Base-by-base conservation (phyloP, 1,284 basidiomycete genomes). In the Rhodotorula sp. region DNA sequence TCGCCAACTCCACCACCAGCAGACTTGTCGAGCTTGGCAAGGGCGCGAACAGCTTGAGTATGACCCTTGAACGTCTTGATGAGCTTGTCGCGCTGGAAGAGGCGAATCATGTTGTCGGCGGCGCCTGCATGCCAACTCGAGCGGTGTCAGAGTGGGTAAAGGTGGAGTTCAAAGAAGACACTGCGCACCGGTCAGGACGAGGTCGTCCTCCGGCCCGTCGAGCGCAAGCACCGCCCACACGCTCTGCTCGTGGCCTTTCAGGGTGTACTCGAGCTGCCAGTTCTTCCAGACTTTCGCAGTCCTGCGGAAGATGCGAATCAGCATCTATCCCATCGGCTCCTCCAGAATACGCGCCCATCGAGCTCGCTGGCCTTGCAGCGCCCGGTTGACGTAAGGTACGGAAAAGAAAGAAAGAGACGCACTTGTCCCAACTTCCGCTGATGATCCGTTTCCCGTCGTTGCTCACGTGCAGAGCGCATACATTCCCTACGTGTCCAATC, bases 351-450 rank as follows among this genome's bases (percentile, higher is more conserved):
- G 37, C 37, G 37, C 37, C 37, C 37, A 2, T 12, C 37, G 37
- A 42, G 37, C 37, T 42, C 37, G 37, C 37, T 42, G 10, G 37
- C 37, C 37, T 14, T 42, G 37, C 8, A 42, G 37, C 37, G 37
- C 8, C 37, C 37, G 37, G 10, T 42, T 14, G 37, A 42, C 37
- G 37, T 12, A 42, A 42, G 37, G 18, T 29, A 26, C 18, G 22
- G 22, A 42, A 30, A 42, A 58, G 30, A 29, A 48, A 24, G 45
- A 15, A 46, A 33, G 33, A 46, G 53, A 81, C 88, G 81, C 78
- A 93, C 93, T 86, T 89, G 82, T 99, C 96, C 95, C 95, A 99
- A 69, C 93, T 95, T 29, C 95, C 95, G n/a, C 93, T 95, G 67
- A 95, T 87, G 73, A 97, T 87, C 70, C 95, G 87, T 67, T 86